Evolutionary conservation across 208 protist genomes (phyloP).

Genomic region (Novymonas esmeraldas): DNA sequence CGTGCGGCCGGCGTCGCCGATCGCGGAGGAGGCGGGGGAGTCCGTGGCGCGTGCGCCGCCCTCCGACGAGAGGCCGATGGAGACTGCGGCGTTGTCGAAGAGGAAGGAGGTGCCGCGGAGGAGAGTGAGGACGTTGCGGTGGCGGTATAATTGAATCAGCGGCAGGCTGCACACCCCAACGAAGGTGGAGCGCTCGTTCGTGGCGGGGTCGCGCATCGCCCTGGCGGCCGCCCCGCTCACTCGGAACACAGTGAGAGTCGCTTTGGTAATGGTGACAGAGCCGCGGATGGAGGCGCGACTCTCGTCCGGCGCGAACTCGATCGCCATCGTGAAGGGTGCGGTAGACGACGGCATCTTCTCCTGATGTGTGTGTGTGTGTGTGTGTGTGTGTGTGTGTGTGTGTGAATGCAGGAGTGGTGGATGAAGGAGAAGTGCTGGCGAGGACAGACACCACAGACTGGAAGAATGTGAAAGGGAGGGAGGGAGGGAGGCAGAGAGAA

Average conservation of each 20-base stretch:
- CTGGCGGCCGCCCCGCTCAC: constrained; percentile 7
- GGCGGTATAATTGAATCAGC: constrained; percentile 65
- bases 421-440: background rate
- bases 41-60: background rate
- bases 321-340: constrained; percentile 36
- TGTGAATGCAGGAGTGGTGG: background rate
- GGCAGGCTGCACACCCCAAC: constrained; percentile 74
- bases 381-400: background rate
- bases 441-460: background rate
- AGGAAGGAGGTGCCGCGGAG: constrained; percentile 53
- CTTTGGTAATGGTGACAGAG: constrained; percentile 59
- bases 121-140: constrained; percentile 44
- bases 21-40: constrained; percentile 11
- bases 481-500: background rate
- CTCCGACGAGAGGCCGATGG: constrained; percentile 21
- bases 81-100: constrained; percentile 71
- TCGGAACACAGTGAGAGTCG: constrained; percentile 62
- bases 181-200: constrained; percentile 47
- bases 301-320: constrained; percentile 56
- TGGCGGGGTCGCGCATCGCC: constrained; percentile 16
- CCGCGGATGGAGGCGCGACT: constrained; percentile 43
- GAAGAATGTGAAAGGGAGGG: no score
- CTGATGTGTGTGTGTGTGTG: background rate
- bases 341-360: constrained; percentile 5
- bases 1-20: constrained; percentile 21